Conservation (phyloP, 2,329 filamentous ascomycete species). For the Dothistroma pini region DNA sequence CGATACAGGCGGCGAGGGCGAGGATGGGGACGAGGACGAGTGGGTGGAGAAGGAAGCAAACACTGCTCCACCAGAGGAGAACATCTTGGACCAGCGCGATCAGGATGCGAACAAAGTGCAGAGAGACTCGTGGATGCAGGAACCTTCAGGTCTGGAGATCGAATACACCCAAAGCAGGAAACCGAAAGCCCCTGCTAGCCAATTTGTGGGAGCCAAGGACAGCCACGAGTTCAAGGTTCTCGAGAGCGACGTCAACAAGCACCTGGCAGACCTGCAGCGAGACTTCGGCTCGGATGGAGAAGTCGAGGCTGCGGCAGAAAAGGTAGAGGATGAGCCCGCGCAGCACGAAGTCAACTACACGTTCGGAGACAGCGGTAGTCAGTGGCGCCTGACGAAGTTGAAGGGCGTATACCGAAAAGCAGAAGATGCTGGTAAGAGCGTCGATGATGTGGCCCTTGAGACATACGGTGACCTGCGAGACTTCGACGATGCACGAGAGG, state of each 20-base stretch:
- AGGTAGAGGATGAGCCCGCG: conserved; percentile 50
- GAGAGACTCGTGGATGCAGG: conserved; percentile 93
- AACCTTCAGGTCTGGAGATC: conserved; percentile 73
- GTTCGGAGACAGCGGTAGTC: conserved; percentile 84
- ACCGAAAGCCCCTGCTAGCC: conserved; percentile 42
- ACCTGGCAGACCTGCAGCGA: conserved; percentile 58
- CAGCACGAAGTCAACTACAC: conserved; percentile 69
- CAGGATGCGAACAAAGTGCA: conserved; percentile 46
- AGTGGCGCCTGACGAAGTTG: conserved; percentile 96
- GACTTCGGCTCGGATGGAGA: conserved; percentile 49
- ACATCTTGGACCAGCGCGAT: conserved; percentile 43
- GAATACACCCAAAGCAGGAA: conserved; percentile 71
- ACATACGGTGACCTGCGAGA: conserved; percentile 75
- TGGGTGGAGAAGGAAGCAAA: conserved; percentile 45
- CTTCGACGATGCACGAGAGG: conserved; percentile 91
- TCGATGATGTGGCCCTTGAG: conserved; percentile 81
- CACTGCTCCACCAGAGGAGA: conserved; percentile 40
- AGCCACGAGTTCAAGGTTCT: conserved; percentile 71
- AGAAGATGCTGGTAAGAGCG: conserved; percentile 64
- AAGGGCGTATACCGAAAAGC: conserved; percentile 78
- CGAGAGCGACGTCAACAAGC: conserved; percentile 73
- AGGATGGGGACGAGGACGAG: conserved; percentile 45
- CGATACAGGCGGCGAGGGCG: conserved; percentile 25
- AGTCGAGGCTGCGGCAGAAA: conserved; percentile 41
- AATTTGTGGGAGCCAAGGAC: conserved; percentile 47